Evolutionary conservation across 2,329 filamentous ascomycete genomes (phyloP), one percentile per base, ranked within the genome.

Genomic region (Talaromyces piceae): DNA sequence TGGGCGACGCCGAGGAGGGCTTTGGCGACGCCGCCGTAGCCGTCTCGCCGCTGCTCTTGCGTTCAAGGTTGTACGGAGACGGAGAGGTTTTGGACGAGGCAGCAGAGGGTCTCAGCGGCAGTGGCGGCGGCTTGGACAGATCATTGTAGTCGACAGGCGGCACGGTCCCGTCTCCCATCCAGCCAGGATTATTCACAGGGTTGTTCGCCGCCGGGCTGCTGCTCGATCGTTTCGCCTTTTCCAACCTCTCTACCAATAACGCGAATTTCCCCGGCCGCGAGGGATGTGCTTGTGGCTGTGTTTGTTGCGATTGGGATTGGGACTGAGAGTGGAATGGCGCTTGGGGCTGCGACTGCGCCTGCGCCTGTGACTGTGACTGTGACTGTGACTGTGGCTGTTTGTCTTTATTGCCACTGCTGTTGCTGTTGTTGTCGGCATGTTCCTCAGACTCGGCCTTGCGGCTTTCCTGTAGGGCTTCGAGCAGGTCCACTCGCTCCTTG

Each of bases 401-500:
- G 61, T 57, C 57, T 60, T 62, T 45, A 9, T 49, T 47, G 13
- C 45, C 23, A 26, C 30, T 49, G 33, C 33, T 37, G 33, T 37
- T 37, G 43, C 50, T 48, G 3, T 26, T 28, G n/a, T 46, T 12
- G 8, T 45, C 46, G 12, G 27, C 33, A 31, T 22, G 26, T 11
- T 53, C 55, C 18, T 50, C 54, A 7, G 73, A 73, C 44, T 83
- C n/a, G n/a, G n/a, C 80, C 55, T 77, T 72, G 27, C 80, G 73
- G 60, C 81, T 86, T 57, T 86, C 75, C 54, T 84, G 81, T 52
- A 97, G 73, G 5, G 91, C 86, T 64, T 93, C 86, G 5, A 97
- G 77, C 28, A 97, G 75, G 65, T 95, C 89, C 47, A 96, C 88
- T 45, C 91, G 81, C 70, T 97, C 91, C 67, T 93, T 91, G 69